These are phyloP conservation scores for Claviceps sp. DNA, from an alignment of 2,329 filamentous ascomycete species.

Conservation along the genomic window DNA sequence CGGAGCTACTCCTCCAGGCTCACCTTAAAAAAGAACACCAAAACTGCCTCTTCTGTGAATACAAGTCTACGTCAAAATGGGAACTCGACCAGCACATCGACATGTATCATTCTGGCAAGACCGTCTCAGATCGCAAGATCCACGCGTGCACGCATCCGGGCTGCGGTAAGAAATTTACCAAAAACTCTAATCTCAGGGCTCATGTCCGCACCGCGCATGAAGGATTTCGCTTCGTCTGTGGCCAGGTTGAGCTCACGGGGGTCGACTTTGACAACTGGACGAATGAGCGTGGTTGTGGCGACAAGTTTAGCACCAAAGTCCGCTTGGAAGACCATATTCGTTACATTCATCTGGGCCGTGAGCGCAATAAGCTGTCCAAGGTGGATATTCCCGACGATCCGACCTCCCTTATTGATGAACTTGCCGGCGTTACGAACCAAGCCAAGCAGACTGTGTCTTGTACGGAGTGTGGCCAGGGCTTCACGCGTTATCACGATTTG, in stretches of 20 bases:
- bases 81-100: conserved; percentile 69
- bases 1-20: conserved; percentile 53
- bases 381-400: conserved; percentile 6
- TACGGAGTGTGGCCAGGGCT: conserved; percentile 30
- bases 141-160: conserved; percentile 52
- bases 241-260: conserved; percentile 46
- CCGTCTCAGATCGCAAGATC: conserved; percentile 49
- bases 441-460: conserved; percentile 32
- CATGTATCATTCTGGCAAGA: conserved; percentile 53
- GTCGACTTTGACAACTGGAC: conserved; percentile 52
- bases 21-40: conserved; percentile 66
- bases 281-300: conserved; percentile 55
- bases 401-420: conserved; percentile 25
- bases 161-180: conserved; percentile 69
- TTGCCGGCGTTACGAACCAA: conserved; percentile 27
- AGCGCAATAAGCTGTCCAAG: conserved; percentile 25
- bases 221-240: conserved; percentile 68
- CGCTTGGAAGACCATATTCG: conserved; percentile 75
- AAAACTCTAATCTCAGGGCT: conserved; percentile 66
- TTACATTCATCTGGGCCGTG: conserved; percentile 57
- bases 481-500: conserved; percentile 37
- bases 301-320: conserved; percentile 62
- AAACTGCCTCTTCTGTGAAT: conserved; percentile 62
- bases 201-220: conserved; percentile 70
- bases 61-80: conserved; percentile 50